Percentiles rank a stretch among this genome's conserved stretches.
phyloP scores from a whole-genome alignment of 805 yeast species.

The Starmerella bacillaris region DNA sequence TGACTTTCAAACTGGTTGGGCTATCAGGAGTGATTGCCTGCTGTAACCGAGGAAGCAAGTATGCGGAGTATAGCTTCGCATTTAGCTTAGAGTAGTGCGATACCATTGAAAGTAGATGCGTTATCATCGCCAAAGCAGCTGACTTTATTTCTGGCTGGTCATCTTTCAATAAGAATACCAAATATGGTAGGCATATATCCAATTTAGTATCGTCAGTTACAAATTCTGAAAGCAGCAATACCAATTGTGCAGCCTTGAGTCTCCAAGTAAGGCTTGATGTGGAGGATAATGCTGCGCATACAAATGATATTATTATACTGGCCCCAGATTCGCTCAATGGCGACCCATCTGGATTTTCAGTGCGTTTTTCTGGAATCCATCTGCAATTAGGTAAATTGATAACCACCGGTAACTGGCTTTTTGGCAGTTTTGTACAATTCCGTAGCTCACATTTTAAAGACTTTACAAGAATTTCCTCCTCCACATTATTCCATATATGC shows the following conservation, averaged over 20 bases:
- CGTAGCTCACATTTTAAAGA: conserved; percentile 2
- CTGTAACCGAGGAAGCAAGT: conserved; percentile 50
- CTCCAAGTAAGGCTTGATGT: conserved; percentile 43
- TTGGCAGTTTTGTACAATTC: background rate
- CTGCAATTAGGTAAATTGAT: background rate
- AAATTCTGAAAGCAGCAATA: conserved; percentile 57
- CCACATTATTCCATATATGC: conserved; percentile 25
- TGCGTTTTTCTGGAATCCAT: background rate
- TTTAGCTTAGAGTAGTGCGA: conserved; percentile 56
- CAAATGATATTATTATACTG: conserved; percentile 37
- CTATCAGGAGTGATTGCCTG: conserved; percentile 26
- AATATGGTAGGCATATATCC: conserved; percentile 69
- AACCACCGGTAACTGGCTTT: background rate
- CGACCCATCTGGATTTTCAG: background rate
- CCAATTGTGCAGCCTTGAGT: conserved; percentile 54
- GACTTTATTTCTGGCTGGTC: conserved; percentile 45
- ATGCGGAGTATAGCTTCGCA: conserved; percentile 61
- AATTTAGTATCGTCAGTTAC: conserved; percentile 68
- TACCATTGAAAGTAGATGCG: conserved; percentile 50
- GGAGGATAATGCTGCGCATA: conserved; percentile 43
- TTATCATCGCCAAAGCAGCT: conserved; percentile 42
- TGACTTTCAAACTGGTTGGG: conserved; percentile 36
- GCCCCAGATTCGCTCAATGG: conserved; percentile 26
- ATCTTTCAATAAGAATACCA: conserved; percentile 58
- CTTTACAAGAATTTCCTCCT: conserved; percentile 5